Percentiles rank a stretch among this genome's conserved stretches.
These are phyloP conservation scores for Annona cherimola DNA, from an alignment of 164 flowering plant genomes.

Conservation along the genomic window DNA sequence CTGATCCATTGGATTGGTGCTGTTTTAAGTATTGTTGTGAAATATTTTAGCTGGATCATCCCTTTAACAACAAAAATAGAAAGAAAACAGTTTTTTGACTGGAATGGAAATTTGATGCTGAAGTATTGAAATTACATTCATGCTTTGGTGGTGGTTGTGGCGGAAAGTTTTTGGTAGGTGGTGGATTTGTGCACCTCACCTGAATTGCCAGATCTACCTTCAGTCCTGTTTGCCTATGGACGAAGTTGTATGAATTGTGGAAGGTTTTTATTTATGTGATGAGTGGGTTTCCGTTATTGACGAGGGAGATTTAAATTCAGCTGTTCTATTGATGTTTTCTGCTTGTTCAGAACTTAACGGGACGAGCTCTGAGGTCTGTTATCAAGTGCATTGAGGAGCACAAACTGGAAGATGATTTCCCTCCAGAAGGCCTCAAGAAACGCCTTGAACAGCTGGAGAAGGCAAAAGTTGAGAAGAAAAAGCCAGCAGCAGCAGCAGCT, in stretches of 20 bases:
- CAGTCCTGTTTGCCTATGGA: not conserved
- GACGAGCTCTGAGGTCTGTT: constrained; percentile 79
- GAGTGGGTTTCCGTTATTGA: not conserved
- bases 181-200: not conserved
- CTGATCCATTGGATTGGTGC: too few relatives aligned
- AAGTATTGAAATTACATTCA: too few relatives aligned
- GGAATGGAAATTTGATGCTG: too few relatives aligned
- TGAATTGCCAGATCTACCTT: not conserved
- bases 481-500: constrained; percentile 35
- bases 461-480: constrained; percentile 74
- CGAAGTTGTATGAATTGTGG: not conserved
- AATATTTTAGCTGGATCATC: too few relatives aligned
- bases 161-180: not conserved
- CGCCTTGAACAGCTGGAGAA: constrained; percentile 92
- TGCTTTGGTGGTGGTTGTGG: not conserved
- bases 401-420: constrained; percentile 83
- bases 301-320: not conserved
- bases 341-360: constrained; percentile 52
- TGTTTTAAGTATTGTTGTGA: too few relatives aligned
- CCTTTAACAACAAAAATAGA: too few relatives aligned
- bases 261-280: not conserved
- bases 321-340: constrained; percentile 5
- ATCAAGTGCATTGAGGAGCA: constrained; percentile 93
- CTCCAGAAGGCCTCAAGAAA: constrained; percentile 81
- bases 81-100: too few relatives aligned